Conservation (phyloP, 495 filamentous ascomycete genomes). For the Hypoxylon cercidicola region DNA sequence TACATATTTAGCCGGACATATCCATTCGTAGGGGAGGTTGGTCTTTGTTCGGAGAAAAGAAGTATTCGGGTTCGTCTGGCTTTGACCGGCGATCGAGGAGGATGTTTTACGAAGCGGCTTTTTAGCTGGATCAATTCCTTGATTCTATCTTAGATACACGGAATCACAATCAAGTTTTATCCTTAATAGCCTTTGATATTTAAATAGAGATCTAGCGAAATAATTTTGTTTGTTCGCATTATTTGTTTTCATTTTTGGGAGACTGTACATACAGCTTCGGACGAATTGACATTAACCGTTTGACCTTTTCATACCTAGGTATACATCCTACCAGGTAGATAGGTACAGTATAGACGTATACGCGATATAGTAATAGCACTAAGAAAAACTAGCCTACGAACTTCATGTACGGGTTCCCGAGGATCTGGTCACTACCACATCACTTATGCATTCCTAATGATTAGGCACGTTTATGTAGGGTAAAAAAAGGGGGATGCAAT, state of each 20-base stretch:
- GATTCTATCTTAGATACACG: constrained; percentile 32
- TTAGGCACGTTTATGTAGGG: constrained; percentile 5
- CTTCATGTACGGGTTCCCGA: constrained; percentile 13
- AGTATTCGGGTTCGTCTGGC: not conserved
- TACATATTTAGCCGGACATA: constrained; percentile 34
- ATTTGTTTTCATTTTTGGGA: too few species aligned
- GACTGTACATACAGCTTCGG: too few species aligned
- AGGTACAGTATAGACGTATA: not conserved
- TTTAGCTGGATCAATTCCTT: constrained; percentile 22
- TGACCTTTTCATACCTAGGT: not conserved
- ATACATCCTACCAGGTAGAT: too few species aligned
- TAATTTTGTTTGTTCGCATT: too few species aligned
- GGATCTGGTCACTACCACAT: constrained; percentile 26
- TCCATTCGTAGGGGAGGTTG: constrained; percentile 16
- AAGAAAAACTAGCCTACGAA: not conserved
- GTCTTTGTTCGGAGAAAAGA: constrained; percentile 1
- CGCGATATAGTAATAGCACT: not conserved
- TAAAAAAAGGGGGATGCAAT: constrained; percentile 27
- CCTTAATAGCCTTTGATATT: constrained; percentile 15
- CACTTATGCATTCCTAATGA: constrained; percentile 16
- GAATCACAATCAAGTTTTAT: constrained; percentile 31
- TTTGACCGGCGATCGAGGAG: constrained; percentile 7
- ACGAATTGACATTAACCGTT: too few species aligned
- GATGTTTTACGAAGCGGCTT: not conserved
- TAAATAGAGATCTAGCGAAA: too few species aligned